phyloP scores from a whole-genome alignment of 148 eudicot genomes.

The Euryodendron excelsum region DNA sequence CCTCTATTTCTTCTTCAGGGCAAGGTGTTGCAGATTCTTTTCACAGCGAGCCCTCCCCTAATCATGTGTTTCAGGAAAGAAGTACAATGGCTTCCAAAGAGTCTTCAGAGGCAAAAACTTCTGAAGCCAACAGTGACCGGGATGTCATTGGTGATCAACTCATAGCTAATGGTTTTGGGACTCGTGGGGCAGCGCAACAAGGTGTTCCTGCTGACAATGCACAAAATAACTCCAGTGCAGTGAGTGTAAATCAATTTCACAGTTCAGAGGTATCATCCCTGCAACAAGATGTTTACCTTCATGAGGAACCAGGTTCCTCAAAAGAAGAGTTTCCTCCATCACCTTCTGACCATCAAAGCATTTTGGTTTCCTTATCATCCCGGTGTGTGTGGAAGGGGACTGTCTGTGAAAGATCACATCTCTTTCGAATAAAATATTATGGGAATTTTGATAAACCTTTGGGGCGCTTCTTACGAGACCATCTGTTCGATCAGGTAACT shows the following conservation, averaged over 20 bases:
- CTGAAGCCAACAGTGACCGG: slow-evolving; percentile 20
- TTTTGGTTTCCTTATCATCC: slow-evolving; percentile 82
- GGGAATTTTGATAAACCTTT: slow-evolving; percentile 89
- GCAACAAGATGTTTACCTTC: slow-evolving; percentile 41
- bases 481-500: slow-evolving; percentile 82
- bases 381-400: slow-evolving; percentile 96
- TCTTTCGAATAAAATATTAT: slow-evolving; percentile 89
- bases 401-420: slow-evolving; percentile 92
- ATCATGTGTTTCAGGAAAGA: slow-evolving; percentile 25
- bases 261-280: slow-evolving; percentile 26
- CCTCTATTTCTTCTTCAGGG: slow-evolving; percentile 20
- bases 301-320: slow-evolving; percentile 36
- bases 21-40: slow-evolving; percentile 21
- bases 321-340: slow-evolving; percentile 88
- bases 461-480: slow-evolving; percentile 88
- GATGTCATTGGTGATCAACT: slow-evolving; percentile 17
- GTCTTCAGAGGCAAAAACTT: slow-evolving; percentile 26
- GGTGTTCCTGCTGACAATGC: slow-evolving; percentile 20
- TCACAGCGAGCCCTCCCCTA: slow-evolving; percentile 23
- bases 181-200: slow-evolving; percentile 12
- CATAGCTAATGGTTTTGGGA: slow-evolving; percentile 21
- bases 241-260: slow-evolving; percentile 22
- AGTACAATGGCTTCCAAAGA: slow-evolving; percentile 17
- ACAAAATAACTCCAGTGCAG: slow-evolving; percentile 17
- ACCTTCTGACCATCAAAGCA: slow-evolving; percentile 81